Evolutionary conservation across 2,329 filamentous ascomycete genomes (phyloP).

Genomic region (Myriosclerotinia duriaeana): DNA sequence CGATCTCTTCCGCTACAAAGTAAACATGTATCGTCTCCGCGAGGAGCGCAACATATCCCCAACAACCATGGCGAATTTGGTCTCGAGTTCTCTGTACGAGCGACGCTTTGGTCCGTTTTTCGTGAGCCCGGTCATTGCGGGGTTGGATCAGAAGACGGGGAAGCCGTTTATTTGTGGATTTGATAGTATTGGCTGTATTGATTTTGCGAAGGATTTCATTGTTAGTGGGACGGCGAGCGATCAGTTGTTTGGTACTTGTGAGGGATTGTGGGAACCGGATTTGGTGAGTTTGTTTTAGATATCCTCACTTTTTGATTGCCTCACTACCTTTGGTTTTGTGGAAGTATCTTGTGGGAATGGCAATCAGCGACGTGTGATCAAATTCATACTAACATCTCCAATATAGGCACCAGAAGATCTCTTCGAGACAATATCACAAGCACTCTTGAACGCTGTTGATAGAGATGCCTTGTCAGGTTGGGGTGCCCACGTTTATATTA

Average conservation of each 20-base stretch:
- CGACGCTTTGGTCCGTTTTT: conserved; percentile 95
- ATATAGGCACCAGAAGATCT: conserved; percentile 81
- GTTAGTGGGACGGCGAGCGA: conserved; percentile 94
- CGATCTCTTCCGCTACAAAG: conserved; percentile 98
- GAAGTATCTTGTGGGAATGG: not conserved
- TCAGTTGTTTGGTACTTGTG: conserved; percentile 98
- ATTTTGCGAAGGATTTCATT: conserved; percentile 99
- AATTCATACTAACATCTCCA: conserved; percentile 14
- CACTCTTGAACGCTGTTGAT: conserved; percentile 92
- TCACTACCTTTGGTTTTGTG: not conserved
- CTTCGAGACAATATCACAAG: conserved; percentile 97
- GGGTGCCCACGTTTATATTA: conserved; percentile 98
- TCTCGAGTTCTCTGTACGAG: conserved; percentile 90
- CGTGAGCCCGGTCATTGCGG: conserved; percentile 89
- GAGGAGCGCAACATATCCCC: conserved; percentile 97
- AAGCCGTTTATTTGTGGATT: conserved; percentile 99
- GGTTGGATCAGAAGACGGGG: conserved; percentile 89
- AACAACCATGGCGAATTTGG: conserved; percentile 93
- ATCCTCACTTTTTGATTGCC: not conserved
- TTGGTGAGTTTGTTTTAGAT: conserved; percentile 59
- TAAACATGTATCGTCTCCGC: conserved; percentile 98
- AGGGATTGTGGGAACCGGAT: conserved; percentile 96
- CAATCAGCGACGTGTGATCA: not conserved
- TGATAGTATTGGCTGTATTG: conserved; percentile 98
- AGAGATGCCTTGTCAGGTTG: conserved; percentile 95